These are phyloP conservation scores for Pseudonitzschia delicatissima DNA, from an alignment of 108 stramenopile genomes.

Conservation along the genomic window DNA sequence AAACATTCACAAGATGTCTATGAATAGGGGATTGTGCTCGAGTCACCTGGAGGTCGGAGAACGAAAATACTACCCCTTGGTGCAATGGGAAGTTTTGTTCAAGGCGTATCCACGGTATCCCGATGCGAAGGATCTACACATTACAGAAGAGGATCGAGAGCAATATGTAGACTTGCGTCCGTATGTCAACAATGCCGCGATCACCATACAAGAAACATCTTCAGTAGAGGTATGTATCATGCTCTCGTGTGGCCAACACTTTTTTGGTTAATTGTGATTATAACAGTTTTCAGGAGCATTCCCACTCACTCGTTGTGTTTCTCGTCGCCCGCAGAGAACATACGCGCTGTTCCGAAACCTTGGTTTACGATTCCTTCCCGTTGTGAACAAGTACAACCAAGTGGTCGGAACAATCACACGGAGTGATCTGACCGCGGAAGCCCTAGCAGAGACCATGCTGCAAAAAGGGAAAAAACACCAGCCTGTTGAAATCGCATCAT, in stretches of 20 bases:
- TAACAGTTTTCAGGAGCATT: too few relatives aligned
- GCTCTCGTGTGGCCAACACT: too few relatives aligned
- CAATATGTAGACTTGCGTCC: slow-evolving; percentile 63
- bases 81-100: slow-evolving; percentile 52
- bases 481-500: too few relatives aligned
- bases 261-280: too few relatives aligned
- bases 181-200: slow-evolving; percentile 65
- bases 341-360: slow-evolving; percentile 75
- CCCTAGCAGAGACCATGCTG: slow-evolving; percentile 34
- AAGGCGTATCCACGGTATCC: slow-evolving; percentile 67
- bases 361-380: slow-evolving; percentile 70
- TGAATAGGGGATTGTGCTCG: background rate
- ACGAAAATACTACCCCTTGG: slow-evolving; percentile 38
- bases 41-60: slow-evolving; percentile 17
- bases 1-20: background rate
- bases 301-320: slow-evolving; percentile 11
- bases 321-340: slow-evolving; percentile 33
- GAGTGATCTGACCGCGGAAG: slow-evolving; percentile 40
- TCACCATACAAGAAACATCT: slow-evolving; percentile 45
- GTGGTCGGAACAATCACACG: slow-evolving; percentile 52
- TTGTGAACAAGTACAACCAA: slow-evolving; percentile 67
- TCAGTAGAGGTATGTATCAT: slow-evolving; percentile 38
- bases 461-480: slow-evolving; percentile 31
- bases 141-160: slow-evolving; percentile 39
- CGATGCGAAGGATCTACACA: slow-evolving; percentile 37